A percentile compares a stretch with the other conserved stretches of the same genome.
Conservation (phyloP, 257 asterid species). For the Solanum pinnatisectum region DNA sequence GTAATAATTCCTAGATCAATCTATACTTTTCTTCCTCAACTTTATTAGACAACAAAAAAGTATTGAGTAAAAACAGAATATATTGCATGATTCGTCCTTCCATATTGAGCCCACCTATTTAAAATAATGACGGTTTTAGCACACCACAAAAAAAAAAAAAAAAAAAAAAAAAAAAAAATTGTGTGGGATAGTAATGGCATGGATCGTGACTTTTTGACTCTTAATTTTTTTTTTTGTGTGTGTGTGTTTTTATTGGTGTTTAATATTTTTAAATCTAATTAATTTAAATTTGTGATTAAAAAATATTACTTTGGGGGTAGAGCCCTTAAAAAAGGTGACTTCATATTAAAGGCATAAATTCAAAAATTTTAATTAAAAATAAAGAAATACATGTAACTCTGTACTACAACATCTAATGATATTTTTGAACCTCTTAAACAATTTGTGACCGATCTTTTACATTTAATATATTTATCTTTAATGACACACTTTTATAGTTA, state of each 20-base stretch:
- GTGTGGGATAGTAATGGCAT: not conserved
- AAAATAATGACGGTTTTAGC: not conserved
- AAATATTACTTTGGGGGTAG: no score
- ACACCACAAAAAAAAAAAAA: not conserved
- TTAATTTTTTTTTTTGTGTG: not conserved
- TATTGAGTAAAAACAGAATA: not conserved
- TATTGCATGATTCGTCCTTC: not conserved
- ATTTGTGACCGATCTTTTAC: no score
- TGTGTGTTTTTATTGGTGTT: not conserved
- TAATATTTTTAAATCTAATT: not conserved
- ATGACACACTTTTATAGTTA: no score
- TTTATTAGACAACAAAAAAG: not conserved
- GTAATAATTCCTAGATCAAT: not conserved
- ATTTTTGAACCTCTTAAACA: not conserved
- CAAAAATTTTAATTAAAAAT: fast-evolving
- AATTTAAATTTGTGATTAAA: not conserved
- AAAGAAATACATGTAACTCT: fast-evolving
- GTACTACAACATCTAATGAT: not conserved
- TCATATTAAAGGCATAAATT: not conserved
- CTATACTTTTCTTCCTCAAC: not conserved
- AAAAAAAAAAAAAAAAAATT: no score
- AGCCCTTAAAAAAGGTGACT: fast-evolving
- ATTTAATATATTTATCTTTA: no score
- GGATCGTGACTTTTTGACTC: not conserved
- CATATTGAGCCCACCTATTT: not conserved